Evolutionary conservation across 2,329 filamentous ascomycete species (phyloP).

Genomic region (Akanthomyces muscarius): DNA sequence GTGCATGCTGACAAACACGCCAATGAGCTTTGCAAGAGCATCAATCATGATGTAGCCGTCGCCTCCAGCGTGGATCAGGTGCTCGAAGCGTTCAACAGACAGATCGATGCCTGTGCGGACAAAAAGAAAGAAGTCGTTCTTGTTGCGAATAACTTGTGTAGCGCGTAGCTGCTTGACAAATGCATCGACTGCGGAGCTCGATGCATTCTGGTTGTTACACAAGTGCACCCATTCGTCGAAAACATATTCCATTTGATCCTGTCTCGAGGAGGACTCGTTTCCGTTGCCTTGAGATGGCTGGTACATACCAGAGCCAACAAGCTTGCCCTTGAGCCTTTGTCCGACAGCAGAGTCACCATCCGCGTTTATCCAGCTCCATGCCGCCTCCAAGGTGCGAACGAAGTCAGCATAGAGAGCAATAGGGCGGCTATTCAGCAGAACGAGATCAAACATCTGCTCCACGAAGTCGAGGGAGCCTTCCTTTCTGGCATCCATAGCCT

Average conservation of each 20-base stretch:
- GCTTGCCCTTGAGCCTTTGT: slow-evolving; percentile 67
- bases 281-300: slow-evolving; percentile 45
- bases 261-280: slow-evolving; percentile 49
- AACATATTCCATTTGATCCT: slow-evolving; percentile 87
- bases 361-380: slow-evolving; percentile 76
- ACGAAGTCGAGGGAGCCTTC: slow-evolving; percentile 73
- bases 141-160: slow-evolving; percentile 65
- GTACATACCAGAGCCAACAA: slow-evolving; percentile 38
- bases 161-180: slow-evolving; percentile 84
- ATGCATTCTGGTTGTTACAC: slow-evolving; percentile 70
- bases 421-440: slow-evolving; percentile 73
- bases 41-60: slow-evolving; percentile 65
- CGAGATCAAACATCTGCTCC: slow-evolving; percentile 72
- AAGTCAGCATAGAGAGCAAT: slow-evolving; percentile 82
- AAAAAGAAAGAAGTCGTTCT: slow-evolving; percentile 76
- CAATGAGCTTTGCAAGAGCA: slow-evolving; percentile 75
- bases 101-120: slow-evolving; percentile 76
- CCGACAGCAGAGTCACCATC: slow-evolving; percentile 62
- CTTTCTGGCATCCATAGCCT: slow-evolving; percentile 67
- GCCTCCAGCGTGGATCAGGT: slow-evolving; percentile 56
- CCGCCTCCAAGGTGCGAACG: slow-evolving; percentile 72
- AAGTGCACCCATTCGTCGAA: slow-evolving; percentile 94
- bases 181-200: slow-evolving; percentile 65
- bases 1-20: slow-evolving; percentile 70
- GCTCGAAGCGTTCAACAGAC: slow-evolving; percentile 74